Conservation (phyloP, 75 land plant genomes). For the Larix kaempferi region DNA sequence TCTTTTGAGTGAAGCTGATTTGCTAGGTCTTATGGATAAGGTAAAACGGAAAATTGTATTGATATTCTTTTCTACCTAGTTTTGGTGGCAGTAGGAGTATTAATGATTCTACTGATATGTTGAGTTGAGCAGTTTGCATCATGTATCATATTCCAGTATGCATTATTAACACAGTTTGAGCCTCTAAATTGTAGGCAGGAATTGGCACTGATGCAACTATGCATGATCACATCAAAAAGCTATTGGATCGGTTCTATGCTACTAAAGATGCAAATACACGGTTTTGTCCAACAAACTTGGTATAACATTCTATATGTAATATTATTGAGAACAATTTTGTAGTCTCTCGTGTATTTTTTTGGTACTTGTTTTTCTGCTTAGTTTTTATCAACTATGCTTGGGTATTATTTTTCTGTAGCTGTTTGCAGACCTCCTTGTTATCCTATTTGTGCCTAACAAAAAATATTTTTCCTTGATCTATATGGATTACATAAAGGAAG, state of each 20-base stretch:
- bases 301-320: constrained; percentile 16
- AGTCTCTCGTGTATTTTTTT: not conserved
- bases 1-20: constrained; percentile 91
- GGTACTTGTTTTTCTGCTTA: not conserved
- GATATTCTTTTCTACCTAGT: not conserved
- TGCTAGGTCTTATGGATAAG: constrained; percentile 94
- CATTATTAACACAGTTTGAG: not conserved
- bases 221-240: constrained; percentile 99
- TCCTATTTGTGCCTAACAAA: not conserved
- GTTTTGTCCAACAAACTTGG: constrained; percentile 90
- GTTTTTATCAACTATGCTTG: not conserved
- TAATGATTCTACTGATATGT: not conserved
- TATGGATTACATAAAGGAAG: not conserved
- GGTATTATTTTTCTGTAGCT: not conserved
- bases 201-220: constrained; percentile 99
- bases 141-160: not conserved
- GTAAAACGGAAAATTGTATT: constrained; percentile 18
- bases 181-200: constrained; percentile 55
- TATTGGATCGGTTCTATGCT: constrained; percentile 91
- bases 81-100: not conserved
- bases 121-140: not conserved
- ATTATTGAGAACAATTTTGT: constrained; percentile 2
- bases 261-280: constrained; percentile 88
- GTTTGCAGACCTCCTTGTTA: not conserved
- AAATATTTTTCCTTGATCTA: not conserved